Evolutionary conservation across 2,329 filamentous ascomycete genomes (phyloP).

Genomic region (Xylariaceae sp.): DNA sequence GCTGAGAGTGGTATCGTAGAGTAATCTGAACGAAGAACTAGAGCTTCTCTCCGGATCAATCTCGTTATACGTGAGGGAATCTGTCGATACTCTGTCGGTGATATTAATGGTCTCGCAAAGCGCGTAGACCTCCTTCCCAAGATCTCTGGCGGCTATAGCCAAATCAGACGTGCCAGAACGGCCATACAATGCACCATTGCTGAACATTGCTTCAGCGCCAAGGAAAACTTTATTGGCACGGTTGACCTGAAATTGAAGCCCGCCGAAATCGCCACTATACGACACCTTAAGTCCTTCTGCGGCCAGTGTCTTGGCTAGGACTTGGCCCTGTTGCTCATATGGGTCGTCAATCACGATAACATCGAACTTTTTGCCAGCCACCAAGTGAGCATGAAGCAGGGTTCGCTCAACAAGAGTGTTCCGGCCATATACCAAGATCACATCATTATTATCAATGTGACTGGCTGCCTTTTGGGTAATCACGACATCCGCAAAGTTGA

Average conservation of each 20-base stretch:
- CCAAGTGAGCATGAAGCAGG: slow-evolving; percentile 72
- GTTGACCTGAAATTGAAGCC: slow-evolving; percentile 75
- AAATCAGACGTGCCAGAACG: slow-evolving; percentile 86
- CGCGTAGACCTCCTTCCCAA: slow-evolving; percentile 81
- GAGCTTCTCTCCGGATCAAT: slow-evolving; percentile 76
- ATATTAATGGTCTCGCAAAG: slow-evolving; percentile 97
- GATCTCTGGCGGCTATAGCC: slow-evolving; percentile 79
- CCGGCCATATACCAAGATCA: slow-evolving; percentile 85
- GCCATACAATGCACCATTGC: slow-evolving; percentile 89
- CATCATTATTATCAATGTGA: slow-evolving; percentile 79
- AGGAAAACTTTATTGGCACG: slow-evolving; percentile 75
- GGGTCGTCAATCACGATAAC: slow-evolving; percentile 84
- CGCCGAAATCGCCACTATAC: slow-evolving; percentile 80
- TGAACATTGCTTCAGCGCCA: slow-evolving; percentile 93
- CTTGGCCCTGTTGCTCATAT: slow-evolving; percentile 58
- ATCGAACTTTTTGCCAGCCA: slow-evolving; percentile 75
- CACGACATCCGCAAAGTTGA: slow-evolving; percentile 84
- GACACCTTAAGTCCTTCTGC: slow-evolving; percentile 76
- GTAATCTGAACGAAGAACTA: slow-evolving; percentile 63
- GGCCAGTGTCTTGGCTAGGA: slow-evolving; percentile 71
- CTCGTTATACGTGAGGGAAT: slow-evolving; percentile 94
- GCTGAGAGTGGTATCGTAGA: slow-evolving; percentile 92
- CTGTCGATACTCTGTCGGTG: slow-evolving; percentile 81
- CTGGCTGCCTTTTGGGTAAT: slow-evolving; percentile 79
- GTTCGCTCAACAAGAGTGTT: slow-evolving; percentile 86